phyloP scores from a whole-genome alignment of 2,329 filamentous ascomycete genomes.

The Rutstroemia sp. region DNA sequence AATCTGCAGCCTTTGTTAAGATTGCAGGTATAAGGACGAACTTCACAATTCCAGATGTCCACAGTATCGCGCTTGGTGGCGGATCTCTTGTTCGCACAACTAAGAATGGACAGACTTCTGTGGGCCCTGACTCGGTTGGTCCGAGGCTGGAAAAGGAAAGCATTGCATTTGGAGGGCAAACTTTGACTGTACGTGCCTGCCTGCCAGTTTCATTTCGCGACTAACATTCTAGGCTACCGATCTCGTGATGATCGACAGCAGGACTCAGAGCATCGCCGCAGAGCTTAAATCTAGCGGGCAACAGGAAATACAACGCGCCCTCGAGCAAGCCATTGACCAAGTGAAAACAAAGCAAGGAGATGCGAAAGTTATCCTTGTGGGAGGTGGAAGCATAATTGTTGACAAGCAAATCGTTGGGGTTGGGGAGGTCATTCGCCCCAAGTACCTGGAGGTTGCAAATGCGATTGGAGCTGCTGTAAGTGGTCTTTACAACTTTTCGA shows the following conservation, averaged over 20 bases:
- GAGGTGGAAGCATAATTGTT: constrained; percentile 47
- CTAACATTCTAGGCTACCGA: constrained; percentile 30
- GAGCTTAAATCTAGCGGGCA: constrained; percentile 15
- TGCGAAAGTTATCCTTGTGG: constrained; percentile 47
- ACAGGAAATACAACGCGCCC: constrained; percentile 32
- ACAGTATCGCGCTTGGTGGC: constrained; percentile 50
- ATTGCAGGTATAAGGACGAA: constrained; percentile 52
- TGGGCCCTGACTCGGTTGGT: constrained; percentile 52
- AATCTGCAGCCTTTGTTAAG: constrained; percentile 50
- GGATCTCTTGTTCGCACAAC: constrained; percentile 36
- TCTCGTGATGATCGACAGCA: constrained; percentile 13
- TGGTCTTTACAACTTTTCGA: constrained; percentile 19
- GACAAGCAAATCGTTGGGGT: constrained; percentile 41
- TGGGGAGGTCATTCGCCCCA: constrained; percentile 42
- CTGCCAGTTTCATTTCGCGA: constrained; percentile 4
- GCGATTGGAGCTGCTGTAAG: constrained; percentile 50
- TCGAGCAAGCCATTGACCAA: constrained; percentile 46
- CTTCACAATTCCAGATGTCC: constrained; percentile 49
- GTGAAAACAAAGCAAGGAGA: constrained; percentile 49
- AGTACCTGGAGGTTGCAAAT: constrained; percentile 49
- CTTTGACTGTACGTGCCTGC: constrained; percentile 42
- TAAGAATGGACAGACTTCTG: constrained; percentile 39
- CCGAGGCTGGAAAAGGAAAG: constrained; percentile 41
- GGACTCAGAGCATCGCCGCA: constrained; percentile 9
- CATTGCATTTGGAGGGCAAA: constrained; percentile 45